A percentile compares a stretch with the other conserved stretches of the same genome.
Evolutionary conservation across 2,329 filamentous ascomycete genomes (phyloP).

Genomic region (Fusarium solani-melongenae): DNA sequence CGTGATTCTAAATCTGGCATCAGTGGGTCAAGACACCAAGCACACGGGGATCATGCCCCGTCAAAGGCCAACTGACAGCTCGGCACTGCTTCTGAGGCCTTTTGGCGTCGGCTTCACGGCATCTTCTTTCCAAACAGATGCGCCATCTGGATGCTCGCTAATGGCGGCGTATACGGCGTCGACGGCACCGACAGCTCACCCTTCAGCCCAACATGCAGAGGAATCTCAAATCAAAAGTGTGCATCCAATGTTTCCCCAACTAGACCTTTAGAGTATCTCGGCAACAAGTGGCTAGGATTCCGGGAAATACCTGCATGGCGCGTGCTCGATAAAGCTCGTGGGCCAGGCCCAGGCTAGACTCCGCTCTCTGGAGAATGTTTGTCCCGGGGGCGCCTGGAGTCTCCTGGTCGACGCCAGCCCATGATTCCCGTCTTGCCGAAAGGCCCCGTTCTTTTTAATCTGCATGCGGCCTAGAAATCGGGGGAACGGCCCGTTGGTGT

Average conservation of each 20-base stretch:
- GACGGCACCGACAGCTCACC: background rate
- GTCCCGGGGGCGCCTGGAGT: background rate
- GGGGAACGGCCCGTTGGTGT: conserved; percentile 19
- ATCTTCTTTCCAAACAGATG: background rate
- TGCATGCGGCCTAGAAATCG: conserved; percentile 20
- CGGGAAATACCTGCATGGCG: background rate
- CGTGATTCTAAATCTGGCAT: background rate
- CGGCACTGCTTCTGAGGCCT: background rate
- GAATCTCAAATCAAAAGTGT: background rate
- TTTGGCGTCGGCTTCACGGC: background rate
- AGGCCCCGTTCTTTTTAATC: conserved; percentile 1
- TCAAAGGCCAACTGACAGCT: background rate
- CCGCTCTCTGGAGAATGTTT: background rate
- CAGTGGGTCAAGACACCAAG: background rate
- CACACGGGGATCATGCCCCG: background rate
- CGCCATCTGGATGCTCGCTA: background rate
- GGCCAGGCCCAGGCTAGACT: background rate
- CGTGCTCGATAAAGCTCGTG: background rate
- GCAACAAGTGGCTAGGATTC: background rate
- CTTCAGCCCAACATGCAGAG: background rate
- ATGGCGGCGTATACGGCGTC: background rate
- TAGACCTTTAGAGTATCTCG: background rate
- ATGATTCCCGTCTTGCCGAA: conserved; percentile 27
- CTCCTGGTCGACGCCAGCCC: background rate
- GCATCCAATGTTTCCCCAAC: background rate